Conservation (phyloP, 805 yeast genomes). For the Candida wancherniae region DNA sequence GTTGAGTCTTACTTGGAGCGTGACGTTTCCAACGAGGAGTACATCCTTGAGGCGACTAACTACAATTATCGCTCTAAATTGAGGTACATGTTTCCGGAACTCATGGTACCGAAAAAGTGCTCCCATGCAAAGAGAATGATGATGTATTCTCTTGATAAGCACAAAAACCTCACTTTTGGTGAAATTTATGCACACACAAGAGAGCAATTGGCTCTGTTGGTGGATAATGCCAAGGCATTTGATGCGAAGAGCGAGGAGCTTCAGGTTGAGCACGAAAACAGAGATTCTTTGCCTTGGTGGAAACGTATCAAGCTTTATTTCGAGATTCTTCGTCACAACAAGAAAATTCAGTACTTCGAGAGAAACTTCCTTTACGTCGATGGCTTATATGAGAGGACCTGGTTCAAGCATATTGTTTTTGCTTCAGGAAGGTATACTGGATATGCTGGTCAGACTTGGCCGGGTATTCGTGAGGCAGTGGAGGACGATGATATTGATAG, state of each 20-base stretch:
- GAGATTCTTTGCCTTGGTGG: conserved; percentile 33
- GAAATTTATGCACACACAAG: conserved; percentile 24
- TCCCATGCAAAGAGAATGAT: conserved; percentile 7
- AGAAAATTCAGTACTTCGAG: conserved; percentile 44
- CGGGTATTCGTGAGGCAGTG: conserved; percentile 56
- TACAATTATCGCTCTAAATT: conserved; percentile 4
- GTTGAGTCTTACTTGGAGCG: conserved; percentile 8
- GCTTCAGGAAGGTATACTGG: conserved; percentile 57
- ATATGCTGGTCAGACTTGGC: conserved; percentile 47
- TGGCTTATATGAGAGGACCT: conserved; percentile 47
- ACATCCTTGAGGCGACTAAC: conserved; percentile 8
- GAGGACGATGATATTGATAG: conserved; percentile 42
- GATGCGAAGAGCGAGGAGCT: conserved; percentile 26
- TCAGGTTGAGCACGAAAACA: conserved; percentile 27
- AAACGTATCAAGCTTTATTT: conserved; percentile 28
- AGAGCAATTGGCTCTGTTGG: conserved; percentile 21
- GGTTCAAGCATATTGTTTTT: conserved; percentile 62
- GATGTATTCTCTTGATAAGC: conserved; percentile 6
- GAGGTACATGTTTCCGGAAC: conserved; percentile 12
- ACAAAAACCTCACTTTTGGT: conserved; percentile 16
- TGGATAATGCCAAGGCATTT: conserved; percentile 20
- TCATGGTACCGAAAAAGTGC: conserved; percentile 10
- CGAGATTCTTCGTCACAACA: conserved; percentile 31
- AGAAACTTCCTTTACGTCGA: conserved; percentile 45
- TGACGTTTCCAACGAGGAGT: conserved; percentile 9